phyloP scores from a whole-genome alignment of 305 asterid species.

The Fraxinus sp. region DNA sequence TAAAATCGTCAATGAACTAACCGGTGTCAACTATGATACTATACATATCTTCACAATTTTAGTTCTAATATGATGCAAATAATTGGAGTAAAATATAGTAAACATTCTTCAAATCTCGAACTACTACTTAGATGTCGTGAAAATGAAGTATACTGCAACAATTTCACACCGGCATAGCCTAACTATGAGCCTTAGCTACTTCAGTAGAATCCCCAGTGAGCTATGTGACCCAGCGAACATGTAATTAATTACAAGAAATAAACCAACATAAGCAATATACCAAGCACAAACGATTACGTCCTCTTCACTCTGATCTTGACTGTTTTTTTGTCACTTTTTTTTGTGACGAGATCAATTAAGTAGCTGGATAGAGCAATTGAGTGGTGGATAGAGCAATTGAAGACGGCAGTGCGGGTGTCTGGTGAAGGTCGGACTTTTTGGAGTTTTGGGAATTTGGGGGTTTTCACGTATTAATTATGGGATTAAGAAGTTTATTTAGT shows the following conservation, averaged over 20 bases:
- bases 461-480: too few species aligned
- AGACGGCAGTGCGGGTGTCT: too few species aligned
- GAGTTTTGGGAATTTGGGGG: too few species aligned
- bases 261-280: too few species aligned
- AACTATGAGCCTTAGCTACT: background rate
- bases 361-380: background rate
- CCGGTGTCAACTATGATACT: background rate
- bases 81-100: background rate
- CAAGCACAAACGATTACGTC: background rate
- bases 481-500: too few species aligned
- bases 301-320: background rate
- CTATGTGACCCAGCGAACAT: background rate
- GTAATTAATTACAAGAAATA: too few species aligned
- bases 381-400: too few species aligned
- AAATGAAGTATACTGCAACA: background rate
- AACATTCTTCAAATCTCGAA: background rate
- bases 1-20: background rate
- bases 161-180: background rate
- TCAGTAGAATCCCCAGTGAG: background rate
- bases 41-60: background rate
- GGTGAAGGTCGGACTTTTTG: too few species aligned
- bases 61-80: background rate
- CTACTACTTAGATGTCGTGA: background rate
- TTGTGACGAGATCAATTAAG: background rate
- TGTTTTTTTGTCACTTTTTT: background rate